These are phyloP conservation scores for Auricularia cornea DNA, from an alignment of 768 basidiomycete genomes.

Conservation along the genomic window DNA sequence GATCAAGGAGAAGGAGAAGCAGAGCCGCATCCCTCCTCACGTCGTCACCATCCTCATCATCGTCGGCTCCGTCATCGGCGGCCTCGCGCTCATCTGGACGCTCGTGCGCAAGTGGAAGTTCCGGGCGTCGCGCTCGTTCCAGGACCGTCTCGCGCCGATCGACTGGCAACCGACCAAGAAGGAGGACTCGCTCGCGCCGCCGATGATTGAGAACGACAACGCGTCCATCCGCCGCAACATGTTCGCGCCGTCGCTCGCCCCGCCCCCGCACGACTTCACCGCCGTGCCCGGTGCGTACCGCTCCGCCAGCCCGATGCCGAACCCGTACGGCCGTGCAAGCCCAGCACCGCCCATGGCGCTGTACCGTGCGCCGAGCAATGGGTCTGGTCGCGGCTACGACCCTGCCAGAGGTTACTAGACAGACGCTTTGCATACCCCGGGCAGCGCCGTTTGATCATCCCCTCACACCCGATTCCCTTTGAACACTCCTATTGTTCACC, in stretches of 20 bases:
- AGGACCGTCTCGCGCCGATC: slow-evolving; percentile 78
- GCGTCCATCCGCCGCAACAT: background rate
- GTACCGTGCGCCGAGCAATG: background rate
- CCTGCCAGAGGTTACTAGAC: background rate
- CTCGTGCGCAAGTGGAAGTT: slow-evolving; percentile 91
- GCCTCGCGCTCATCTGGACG: slow-evolving; percentile 71
- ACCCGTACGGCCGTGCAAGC: background rate
- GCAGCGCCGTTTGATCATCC: background rate
- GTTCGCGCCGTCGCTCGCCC: slow-evolving; percentile 28
- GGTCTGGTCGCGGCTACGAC: background rate
- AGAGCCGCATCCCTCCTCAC: slow-evolving; percentile 13
- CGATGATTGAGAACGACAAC: background rate
- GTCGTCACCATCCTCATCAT: slow-evolving; percentile 55
- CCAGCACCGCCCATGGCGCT: background rate
- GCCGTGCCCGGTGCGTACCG: slow-evolving; percentile 62
- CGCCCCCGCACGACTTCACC: slow-evolving; percentile 71
- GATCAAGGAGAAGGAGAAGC: slow-evolving; percentile 30
- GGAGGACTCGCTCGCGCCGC: slow-evolving; percentile 36
- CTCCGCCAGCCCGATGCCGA: background rate
- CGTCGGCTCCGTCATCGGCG: slow-evolving; percentile 60
- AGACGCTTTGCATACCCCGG: background rate
- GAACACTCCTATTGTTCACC: background rate
- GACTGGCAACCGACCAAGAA: slow-evolving; percentile 69
- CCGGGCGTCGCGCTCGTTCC: slow-evolving; percentile 69
- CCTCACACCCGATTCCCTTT: background rate